Evolutionary conservation across 176 grass and related monocot genomes (phyloP), one percentile per base, ranked within the genome.

Genomic region (Rhynchospora pubera): DNA sequence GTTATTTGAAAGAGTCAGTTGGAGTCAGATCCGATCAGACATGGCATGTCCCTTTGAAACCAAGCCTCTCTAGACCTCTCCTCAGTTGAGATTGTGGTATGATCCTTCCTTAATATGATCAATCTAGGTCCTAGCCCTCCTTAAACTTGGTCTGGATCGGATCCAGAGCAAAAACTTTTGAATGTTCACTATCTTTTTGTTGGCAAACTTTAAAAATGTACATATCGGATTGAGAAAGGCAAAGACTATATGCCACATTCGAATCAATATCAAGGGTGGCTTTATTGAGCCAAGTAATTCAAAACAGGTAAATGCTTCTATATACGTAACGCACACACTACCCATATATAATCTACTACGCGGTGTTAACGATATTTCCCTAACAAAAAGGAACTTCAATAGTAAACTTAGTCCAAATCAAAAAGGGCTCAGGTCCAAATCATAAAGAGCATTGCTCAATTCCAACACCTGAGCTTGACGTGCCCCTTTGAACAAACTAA

Each of bases 401-500:
- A 78, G 23, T 2, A 58, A 57, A 79, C 6, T 39, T 18, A 48
- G 44, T 72, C 44, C 23, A 79, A 22, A 65, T 47, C 3, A 81
- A 62, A 46, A 65, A 43, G 12, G 52, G 47, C 24, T 3, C 43
- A 1, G 43, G 7, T 61, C 16, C 14, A 44, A 57, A 79, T 47
- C 10, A 62, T 14, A 65, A 46, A 47, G 39, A 15, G 8, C 57
- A 62, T 34, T 65, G 78, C 57, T 24, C 39, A 65, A 81, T 50
- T 64, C 16, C 39, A 81, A 62, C 59, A 81, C 79, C 79, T 65
- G 77, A 63, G 59, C n/a, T 81, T 81, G 79, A 65, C 62, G 4
- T 81, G 60, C 42, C 57, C 60, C 39, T 81, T 81, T 62, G 44
- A 81, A 63, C 79, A 81, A 81, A 48, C 46, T 16, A 79, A 79